Base-by-base conservation (phyloP, 2,329 filamentous ascomycete genomes). In the Aspergillus tubingensis region DNA sequence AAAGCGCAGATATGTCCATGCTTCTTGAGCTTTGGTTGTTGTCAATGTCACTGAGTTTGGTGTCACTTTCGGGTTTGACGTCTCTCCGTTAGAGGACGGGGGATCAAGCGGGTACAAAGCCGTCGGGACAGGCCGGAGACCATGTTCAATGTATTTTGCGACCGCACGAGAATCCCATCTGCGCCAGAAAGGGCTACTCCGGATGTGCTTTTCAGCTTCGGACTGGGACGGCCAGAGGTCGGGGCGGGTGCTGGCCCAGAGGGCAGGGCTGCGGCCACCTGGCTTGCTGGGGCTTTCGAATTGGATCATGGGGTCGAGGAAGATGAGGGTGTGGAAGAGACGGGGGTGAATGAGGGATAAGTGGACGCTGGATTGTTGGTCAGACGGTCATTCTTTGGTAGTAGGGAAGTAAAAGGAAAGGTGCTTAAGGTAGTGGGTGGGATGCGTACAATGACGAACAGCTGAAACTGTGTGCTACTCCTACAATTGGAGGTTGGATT, bases 381-480 rank as follows among this genome's bases (percentile, higher is more conserved):
- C 1, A 53, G 7, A 47, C 41, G 27, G 36, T 10, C 23, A 32
- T 39, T 17, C 43, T 6, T 25, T 19, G 11, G 25, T 8, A 11
- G 11, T n/a, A 8, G 25, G 25, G 25, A 8, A 27, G 17, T 39
- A 3, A n/a, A 15, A 5, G 10, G 15, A 15, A 7, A 11, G 32
- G 32, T 19, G n/a, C 3, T 1, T 15, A 25, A 3, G 52, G 47
- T 32, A 5, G 3, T 32, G 5, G 38, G 3, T 21, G 13, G 36
- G 5, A 19, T 36, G 39, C 53, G n/a, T 25, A 61, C 63, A 95
- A 81, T 61, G 88, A 83, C 69, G 83, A 84, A 65, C 82, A 90
- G 67, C 92, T 91, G 79, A 93, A 91, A 65, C 90, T 94, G 76
- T 96, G 92, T 21, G 90, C 92, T 15, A 96, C 74, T 61, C 89